A percentile compares a stretch with the other conserved stretches of the same genome.
Conservation (phyloP, 345 rosid species). For the Syzygium aromaticum region DNA sequence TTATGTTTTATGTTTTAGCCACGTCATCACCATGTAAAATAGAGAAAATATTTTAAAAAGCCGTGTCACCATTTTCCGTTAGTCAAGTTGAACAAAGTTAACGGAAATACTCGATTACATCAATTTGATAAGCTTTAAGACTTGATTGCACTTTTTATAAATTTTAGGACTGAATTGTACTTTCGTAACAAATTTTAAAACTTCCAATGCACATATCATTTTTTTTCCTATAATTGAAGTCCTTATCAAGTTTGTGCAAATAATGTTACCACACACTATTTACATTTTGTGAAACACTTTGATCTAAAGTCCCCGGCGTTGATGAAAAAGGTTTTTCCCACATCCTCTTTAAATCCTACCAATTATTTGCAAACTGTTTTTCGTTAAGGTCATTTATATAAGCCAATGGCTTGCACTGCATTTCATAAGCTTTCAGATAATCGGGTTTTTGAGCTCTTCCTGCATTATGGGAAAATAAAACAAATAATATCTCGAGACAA, state of each 20-base stretch:
- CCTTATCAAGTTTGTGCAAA: neutral
- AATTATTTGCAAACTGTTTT: neutral
- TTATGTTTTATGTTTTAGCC: too few relatives aligned
- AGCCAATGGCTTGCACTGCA: neutral
- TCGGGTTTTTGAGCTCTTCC: neutral
- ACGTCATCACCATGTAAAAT: too few relatives aligned
- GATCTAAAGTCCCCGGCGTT: neutral
- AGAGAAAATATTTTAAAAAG: too few relatives aligned
- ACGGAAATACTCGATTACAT: too few relatives aligned
- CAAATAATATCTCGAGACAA: neutral
- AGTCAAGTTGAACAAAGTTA: too few relatives aligned
- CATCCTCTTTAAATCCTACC: neutral
- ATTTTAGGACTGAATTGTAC: too few relatives aligned
- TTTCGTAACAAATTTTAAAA: too few relatives aligned
- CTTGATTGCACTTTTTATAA: too few relatives aligned
- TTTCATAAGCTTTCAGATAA: neutral
- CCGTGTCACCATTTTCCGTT: too few relatives aligned
- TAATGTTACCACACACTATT: neutral
- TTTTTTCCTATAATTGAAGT: neutral
- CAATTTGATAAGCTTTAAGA: too few relatives aligned
- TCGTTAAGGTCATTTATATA: neutral
- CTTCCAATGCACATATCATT: too few relatives aligned
- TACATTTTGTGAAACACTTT: neutral
- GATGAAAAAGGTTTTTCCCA: neutral
- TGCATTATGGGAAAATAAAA: neutral